These are phyloP conservation scores for Cystobasidium sp. DNA, from an alignment of 1,284 basidiomycete genomes.

Conservation along the genomic window DNA sequence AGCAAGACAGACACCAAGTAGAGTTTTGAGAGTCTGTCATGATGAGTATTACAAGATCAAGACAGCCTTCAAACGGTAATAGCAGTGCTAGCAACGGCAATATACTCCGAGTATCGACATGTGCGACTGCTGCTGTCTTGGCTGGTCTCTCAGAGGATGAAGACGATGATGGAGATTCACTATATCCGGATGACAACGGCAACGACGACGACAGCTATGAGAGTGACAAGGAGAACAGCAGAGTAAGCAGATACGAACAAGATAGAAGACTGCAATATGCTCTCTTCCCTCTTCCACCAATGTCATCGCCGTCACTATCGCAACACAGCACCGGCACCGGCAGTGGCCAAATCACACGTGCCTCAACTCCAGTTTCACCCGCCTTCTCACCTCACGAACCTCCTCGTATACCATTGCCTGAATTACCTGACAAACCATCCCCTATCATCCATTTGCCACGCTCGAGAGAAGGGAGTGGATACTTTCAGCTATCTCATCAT, in stretches of 20 bases:
- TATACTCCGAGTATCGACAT: slow-evolving; percentile 8
- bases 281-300: slow-evolving; percentile 4
- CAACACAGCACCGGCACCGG: not conserved
- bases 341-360: not conserved
- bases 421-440: not conserved
- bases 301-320: not conserved
- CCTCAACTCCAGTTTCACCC: slow-evolving; percentile 8
- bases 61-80: not conserved
- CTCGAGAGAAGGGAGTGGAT: not conserved
- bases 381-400: slow-evolving; percentile 22
- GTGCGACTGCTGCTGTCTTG: slow-evolving; percentile 1
- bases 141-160: slow-evolving; percentile 5
- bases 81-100: not conserved
- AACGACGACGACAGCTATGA: not conserved
- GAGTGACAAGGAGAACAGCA: not conserved
- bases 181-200: too few species aligned
- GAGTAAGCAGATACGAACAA: not conserved
- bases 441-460: not conserved
- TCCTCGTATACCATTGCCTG: slow-evolving; percentile 8
- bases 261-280: slow-evolving; percentile 6
- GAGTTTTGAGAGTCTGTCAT: too few species aligned
- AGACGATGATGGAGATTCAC: not conserved
- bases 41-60: not conserved
- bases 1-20: too few species aligned
- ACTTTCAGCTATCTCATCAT: not conserved